Conservation (phyloP, 2,329 filamentous ascomycete species). For the Penicillium crustosum region DNA sequence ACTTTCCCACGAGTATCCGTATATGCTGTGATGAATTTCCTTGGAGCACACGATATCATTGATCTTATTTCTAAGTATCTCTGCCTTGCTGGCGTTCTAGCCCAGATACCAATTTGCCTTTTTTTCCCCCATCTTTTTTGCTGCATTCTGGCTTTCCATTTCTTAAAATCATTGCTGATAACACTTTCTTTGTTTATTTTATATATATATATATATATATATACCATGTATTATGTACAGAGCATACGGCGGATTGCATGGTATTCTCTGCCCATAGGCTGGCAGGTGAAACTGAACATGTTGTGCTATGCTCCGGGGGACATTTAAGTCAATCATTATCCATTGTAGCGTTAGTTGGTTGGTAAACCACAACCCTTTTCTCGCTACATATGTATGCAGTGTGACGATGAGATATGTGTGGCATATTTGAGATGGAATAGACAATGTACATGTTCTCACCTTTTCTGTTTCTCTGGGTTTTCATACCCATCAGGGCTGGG, state of each 20-base stretch:
- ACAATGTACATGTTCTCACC: neutral
- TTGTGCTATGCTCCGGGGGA: neutral
- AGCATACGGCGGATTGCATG: neutral
- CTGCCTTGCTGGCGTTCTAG: slow-evolving; percentile 25
- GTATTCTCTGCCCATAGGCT: neutral
- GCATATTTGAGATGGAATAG: neutral
- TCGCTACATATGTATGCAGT: neutral
- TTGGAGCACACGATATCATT: slow-evolving; percentile 14
- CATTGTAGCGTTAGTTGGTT: neutral
- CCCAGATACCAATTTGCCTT: slow-evolving; percentile 31
- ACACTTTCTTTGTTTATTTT: neutral
- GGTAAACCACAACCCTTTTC: neutral
- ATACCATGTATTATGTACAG: neutral
- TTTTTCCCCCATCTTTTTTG: slow-evolving; percentile 1
- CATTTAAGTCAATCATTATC: neutral
- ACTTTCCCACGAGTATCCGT: slow-evolving; percentile 21
- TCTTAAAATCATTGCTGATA: slow-evolving; percentile 8
- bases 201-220: neutral
- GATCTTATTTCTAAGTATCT: slow-evolving; percentile 14
- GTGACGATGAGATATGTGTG: neutral
- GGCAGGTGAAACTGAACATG: neutral
- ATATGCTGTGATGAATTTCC: slow-evolving; percentile 27
- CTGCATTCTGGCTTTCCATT: slow-evolving; percentile 5
- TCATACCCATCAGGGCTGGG: neutral
- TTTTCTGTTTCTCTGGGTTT: neutral